Evolutionary conservation across 441 rosid genomes (phyloP), one percentile per base, ranked within the genome.

Genomic region (Adansonia madagascariensis): DNA sequence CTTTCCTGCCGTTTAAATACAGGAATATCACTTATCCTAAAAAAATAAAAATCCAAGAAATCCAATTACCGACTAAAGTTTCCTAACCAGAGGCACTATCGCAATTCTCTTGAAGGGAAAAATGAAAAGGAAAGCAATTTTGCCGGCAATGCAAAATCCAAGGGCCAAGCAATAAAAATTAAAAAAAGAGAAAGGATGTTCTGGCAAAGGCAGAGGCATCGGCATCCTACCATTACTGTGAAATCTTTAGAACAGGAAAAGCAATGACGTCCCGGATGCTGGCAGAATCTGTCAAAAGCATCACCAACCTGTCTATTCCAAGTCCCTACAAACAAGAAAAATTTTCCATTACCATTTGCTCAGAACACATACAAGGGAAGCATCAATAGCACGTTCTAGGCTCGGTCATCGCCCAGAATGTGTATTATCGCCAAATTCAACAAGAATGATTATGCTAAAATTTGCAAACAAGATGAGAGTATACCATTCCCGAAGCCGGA

Each of bases 401-500:
- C 8, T 14, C 24, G 8, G 63, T 55, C 39, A 15, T 7, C 27
- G 31, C 47, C 35, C 56, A 47, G 22, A 18, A 31, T 59, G 18
- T n/a, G 47, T 44, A 31, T 12, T 41, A 17, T 63, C 18, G 9
- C 15, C 11, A 63, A 46, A 50, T 10, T 61, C 24, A 43, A 64
- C 9, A 14, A 61, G 68, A 64, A 27, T 17, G 41, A 31, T 27
- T 15, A 17, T 20, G 43, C 9, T 3, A 35, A 55, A 12, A 24
- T 71, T 7, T 41, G 62, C 59, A 66, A 44, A 41, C 41, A 18
- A 62, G 62, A 62, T 44, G 53, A 68, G 27, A n/a, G 39, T 71
- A 55, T 88, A 94, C 99, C 99, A 92, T 92, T 82, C 99, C 99
- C 1, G 97, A 92, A 77, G 98, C 99, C 0, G 99, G 98, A 69